Evolutionary conservation across 495 filamentous ascomycete species (phyloP), one percentile per base, ranked within the genome.

Genomic region (Staphylotrichum longicolle): DNA sequence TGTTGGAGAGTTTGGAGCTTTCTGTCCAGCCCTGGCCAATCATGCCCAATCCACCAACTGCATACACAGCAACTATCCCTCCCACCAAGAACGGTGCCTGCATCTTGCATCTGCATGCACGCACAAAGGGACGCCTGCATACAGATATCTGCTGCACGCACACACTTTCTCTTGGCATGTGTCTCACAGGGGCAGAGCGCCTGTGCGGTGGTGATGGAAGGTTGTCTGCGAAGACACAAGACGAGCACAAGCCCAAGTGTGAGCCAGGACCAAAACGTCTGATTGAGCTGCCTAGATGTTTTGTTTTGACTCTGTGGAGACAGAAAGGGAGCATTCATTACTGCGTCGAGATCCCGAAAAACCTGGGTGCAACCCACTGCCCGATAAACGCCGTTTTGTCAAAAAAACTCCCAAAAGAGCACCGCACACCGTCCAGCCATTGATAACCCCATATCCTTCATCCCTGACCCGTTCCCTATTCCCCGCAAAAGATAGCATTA

Each of bases 21-120:
- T 27, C 20, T 27, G 20, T 27, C 20, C 20, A 27, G 20, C 20
- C 20, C 20, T 27, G 20, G 20, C 20, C 20, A 27, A 39, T 7
- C 37, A 39, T 10, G 10, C 37, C 5, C 37, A 39, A 39, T 10
- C 37, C 37, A 39, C 37, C 37, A 39, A 10, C 37, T 39, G 37
- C 12, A 15, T 52, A 7, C 49, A 11, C 33, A 8, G 10, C 9
- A 37, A 53, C 33, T 39, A 7, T 20, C n/a, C n/a, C 34, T 27
- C 41, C 9, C 41, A 14, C 20, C 35, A 12, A 53, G 34, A 40
- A 27, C 27, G 33, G 50, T 53, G 35, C 50, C 50, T 53, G 50
- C 50, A 53, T 53, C 35, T 20, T 53, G 35, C 50, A 53, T 53
- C 50, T 53, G 50, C 50, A 53, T 39, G 50, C 35, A 49, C 4